A percentile compares a stretch with the other conserved stretches of the same genome.
phyloP scores from a whole-genome alignment of 768 basidiomycete genomes.

The Hericium coralloides region DNA sequence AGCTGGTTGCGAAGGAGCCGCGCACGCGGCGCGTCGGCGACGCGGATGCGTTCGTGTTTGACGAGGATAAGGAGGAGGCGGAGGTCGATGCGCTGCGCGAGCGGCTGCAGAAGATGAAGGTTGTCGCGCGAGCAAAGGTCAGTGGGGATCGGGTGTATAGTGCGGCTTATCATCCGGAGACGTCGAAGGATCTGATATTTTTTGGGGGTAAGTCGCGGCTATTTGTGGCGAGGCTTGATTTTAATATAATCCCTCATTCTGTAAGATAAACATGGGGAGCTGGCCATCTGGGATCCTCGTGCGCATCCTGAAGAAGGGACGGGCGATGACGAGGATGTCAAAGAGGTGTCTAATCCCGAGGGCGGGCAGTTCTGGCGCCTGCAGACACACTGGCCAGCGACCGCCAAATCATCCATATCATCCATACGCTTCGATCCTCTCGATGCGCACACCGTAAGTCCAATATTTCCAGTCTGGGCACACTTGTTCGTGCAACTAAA shows the following conservation, averaged over 20 bases:
- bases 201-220: conserved; percentile 53
- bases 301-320: conserved; percentile 55
- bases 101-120: conserved; percentile 44
- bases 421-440: conserved; percentile 69
- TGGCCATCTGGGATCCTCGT: conserved; percentile 83
- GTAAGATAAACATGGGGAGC: conserved; percentile 71
- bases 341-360: conserved; percentile 33
- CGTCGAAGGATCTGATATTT: conserved; percentile 75
- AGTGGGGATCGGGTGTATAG: conserved; percentile 68
- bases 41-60: conserved; percentile 45
- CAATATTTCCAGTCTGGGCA: not conserved
- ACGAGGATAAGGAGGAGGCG: conserved; percentile 34
- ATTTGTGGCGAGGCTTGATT: not conserved
- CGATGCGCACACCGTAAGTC: conserved; percentile 59
- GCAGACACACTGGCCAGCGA: conserved; percentile 80
- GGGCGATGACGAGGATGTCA: conserved; percentile 54
- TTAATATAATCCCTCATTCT: not conserved
- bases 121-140: conserved; percentile 77
- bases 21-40: conserved; percentile 32
- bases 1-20: conserved; percentile 26
- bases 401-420: conserved; percentile 71
- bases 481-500: not conserved
- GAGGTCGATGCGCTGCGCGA: conserved; percentile 47
- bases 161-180: conserved; percentile 74
- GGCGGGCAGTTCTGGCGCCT: conserved; percentile 75